Evolutionary conservation across 192 early-diverging fungal species (phyloP).

Genomic region (Podila verticillata): DNA sequence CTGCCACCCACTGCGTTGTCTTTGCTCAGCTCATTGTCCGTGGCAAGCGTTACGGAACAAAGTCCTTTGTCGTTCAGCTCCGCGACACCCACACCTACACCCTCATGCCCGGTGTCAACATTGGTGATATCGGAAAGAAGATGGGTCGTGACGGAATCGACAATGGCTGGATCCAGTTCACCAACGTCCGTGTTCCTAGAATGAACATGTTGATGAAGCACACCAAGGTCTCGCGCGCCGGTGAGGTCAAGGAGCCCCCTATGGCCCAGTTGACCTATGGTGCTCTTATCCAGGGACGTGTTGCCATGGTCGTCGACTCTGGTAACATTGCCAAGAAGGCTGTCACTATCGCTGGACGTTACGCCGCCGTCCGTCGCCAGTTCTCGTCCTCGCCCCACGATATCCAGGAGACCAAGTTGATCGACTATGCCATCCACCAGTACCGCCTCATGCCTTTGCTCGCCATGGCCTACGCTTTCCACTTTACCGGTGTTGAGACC

Average conservation of each 20-base stretch:
- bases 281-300: slow-evolving; percentile 86
- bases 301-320: slow-evolving; percentile 86
- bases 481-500: slow-evolving; percentile 90
- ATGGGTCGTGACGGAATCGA: slow-evolving; percentile 93
- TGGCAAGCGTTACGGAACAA: slow-evolving; percentile 84
- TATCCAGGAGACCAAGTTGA: slow-evolving; percentile 82
- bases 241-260: slow-evolving; percentile 82
- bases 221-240: slow-evolving; percentile 84
- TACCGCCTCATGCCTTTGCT: slow-evolving; percentile 92
- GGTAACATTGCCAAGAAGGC: slow-evolving; percentile 91
- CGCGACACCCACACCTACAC: slow-evolving; percentile 83
- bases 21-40: slow-evolving; percentile 88
- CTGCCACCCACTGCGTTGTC: slow-evolving; percentile 82
- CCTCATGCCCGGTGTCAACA: slow-evolving; percentile 85
- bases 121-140: slow-evolving; percentile 95
- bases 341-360: slow-evolving; percentile 89
- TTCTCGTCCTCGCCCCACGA: slow-evolving; percentile 73
- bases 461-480: slow-evolving; percentile 90
- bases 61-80: slow-evolving; percentile 90
- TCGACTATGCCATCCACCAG: slow-evolving; percentile 96
- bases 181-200: slow-evolving; percentile 89
- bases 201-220: slow-evolving; percentile 95
- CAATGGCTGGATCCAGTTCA: slow-evolving; percentile 95
- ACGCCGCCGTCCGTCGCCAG: slow-evolving; percentile 92
- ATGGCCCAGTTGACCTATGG: slow-evolving; percentile 89